Conservation (phyloP, 371 early-diverging fungal genomes). For the Rhizopus sp. region DNA sequence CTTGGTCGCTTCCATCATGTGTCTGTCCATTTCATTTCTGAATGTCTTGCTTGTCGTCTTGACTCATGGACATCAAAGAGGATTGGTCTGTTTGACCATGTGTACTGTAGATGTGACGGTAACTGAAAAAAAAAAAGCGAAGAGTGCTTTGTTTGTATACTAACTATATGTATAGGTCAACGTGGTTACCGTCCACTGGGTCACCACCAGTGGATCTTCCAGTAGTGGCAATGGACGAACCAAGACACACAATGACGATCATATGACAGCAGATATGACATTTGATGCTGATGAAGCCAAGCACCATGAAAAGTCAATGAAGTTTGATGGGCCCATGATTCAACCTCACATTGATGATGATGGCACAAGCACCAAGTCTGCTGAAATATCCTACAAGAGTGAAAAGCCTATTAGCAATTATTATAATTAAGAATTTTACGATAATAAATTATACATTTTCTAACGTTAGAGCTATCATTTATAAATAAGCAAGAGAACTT, state of each 20-base stretch:
- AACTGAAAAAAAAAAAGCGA: slow-evolving; percentile 11
- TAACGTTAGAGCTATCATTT: neutral
- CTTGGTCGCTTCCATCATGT: slow-evolving; percentile 50
- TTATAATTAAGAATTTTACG: neutral
- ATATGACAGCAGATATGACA: slow-evolving; percentile 26
- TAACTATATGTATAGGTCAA: slow-evolving; percentile 36
- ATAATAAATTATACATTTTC: neutral
- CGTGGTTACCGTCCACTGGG: slow-evolving; percentile 60
- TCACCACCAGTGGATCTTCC: slow-evolving; percentile 26
- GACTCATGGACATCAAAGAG: slow-evolving; percentile 52
- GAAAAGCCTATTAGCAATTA: slow-evolving; percentile 17
- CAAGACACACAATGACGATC: slow-evolving; percentile 18
- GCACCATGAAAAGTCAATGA: slow-evolving; percentile 16
- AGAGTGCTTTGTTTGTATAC: slow-evolving; percentile 4
- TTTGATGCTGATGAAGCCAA: slow-evolving; percentile 19
- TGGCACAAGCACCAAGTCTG: slow-evolving; percentile 11
- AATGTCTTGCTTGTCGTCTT: slow-evolving; percentile 52
- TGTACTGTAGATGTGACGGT: slow-evolving; percentile 62
- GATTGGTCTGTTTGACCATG: slow-evolving; percentile 52
- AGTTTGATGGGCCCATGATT: slow-evolving; percentile 17
- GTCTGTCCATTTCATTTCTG: slow-evolving; percentile 47
- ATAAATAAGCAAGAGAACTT: too few species aligned
- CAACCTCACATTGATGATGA: slow-evolving; percentile 15
- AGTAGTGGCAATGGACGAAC: slow-evolving; percentile 18
- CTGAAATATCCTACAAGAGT: slow-evolving; percentile 21